These are phyloP conservation scores for Penicillium brevicompactum DNA, from an alignment of 2,329 filamentous ascomycete genomes.

Conservation along the genomic window DNA sequence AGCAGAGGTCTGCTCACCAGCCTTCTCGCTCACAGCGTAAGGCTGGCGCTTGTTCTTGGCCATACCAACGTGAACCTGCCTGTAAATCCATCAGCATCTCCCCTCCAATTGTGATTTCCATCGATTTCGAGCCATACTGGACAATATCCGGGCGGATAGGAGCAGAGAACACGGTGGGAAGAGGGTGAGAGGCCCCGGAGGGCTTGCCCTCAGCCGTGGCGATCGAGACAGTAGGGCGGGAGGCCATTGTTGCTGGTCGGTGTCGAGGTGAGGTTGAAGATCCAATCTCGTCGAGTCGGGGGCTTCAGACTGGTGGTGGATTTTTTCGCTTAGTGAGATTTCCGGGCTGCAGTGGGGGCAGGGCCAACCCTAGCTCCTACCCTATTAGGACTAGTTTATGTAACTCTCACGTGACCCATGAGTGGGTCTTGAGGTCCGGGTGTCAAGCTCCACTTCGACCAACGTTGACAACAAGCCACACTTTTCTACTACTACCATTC, in stretches of 20 bases:
- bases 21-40: slow-evolving; percentile 99
- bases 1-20: slow-evolving; percentile 99
- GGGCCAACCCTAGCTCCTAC: slow-evolving; percentile 42
- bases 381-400: slow-evolving; percentile 9
- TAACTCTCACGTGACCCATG: background rate
- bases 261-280: slow-evolving; percentile 44
- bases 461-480: background rate
- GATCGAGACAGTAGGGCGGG: slow-evolving; percentile 96
- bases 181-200: slow-evolving; percentile 83
- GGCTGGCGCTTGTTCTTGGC: slow-evolving; percentile 99
- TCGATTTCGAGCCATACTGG: slow-evolving; percentile 62
- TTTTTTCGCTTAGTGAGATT: slow-evolving; percentile 47
- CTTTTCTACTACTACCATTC: too few species aligned
- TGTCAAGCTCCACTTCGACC: background rate
- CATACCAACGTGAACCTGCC: slow-evolving; percentile 91
- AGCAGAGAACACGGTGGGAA: slow-evolving; percentile 94
- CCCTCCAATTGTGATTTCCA: slow-evolving; percentile 16
- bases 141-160: slow-evolving; percentile 99
- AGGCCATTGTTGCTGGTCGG: slow-evolving; percentile 72
- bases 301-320: slow-evolving; percentile 34
- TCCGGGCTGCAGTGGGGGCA: slow-evolving; percentile 21
- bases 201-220: slow-evolving; percentile 93
- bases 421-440: background rate
- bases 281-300: slow-evolving; percentile 33
- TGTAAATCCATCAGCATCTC: slow-evolving; percentile 45